Percentiles rank a stretch among this genome's conserved stretches.
Evolutionary conservation across 2,329 filamentous ascomycete genomes (phyloP).

Genomic region (Lomentospora prolificans): DNA sequence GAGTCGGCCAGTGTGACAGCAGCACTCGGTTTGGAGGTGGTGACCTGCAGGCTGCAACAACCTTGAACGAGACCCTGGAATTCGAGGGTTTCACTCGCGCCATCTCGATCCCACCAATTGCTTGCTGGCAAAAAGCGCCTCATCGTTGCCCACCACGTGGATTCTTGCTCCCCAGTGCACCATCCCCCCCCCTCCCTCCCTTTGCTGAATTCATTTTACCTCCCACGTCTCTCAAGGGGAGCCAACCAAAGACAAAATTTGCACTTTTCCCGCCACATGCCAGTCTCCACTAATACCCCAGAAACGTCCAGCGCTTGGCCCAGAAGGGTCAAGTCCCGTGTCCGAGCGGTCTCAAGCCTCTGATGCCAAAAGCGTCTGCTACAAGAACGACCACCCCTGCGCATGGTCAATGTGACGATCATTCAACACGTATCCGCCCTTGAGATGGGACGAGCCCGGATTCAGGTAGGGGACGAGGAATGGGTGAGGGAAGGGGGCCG

Average conservation of each 20-base stretch:
- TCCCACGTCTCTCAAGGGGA: not conserved
- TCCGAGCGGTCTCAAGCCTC: not conserved
- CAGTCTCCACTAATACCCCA: not conserved
- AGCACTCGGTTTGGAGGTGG: too few relatives aligned
- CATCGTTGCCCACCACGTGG: not conserved
- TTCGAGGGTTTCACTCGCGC: not conserved
- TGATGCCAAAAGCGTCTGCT: not conserved
- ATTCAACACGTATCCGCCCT: not conserved
- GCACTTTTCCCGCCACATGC: too few relatives aligned
- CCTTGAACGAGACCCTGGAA: not conserved
- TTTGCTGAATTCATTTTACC: not conserved
- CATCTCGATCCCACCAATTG: not conserved
- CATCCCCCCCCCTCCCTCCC: too few relatives aligned
- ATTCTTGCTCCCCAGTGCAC: too few relatives aligned
- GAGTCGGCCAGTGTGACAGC: too few relatives aligned
- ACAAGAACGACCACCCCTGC: not conserved
- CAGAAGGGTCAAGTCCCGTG: not conserved
- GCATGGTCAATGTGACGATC: not conserved
- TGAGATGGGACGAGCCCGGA: constrained; percentile 1
- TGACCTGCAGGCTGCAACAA: not conserved
- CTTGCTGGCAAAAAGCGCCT: not conserved
- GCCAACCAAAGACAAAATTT: too few relatives aligned
- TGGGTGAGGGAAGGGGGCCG: not conserved
- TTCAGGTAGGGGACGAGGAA: not conserved
- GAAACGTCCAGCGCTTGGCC: not conserved